Percentiles rank a stretch among this genome's conserved stretches.
Evolutionary conservation across 2,329 filamentous ascomycete species (phyloP).

Genomic region (Paraphaeosphaeria minitans): DNA sequence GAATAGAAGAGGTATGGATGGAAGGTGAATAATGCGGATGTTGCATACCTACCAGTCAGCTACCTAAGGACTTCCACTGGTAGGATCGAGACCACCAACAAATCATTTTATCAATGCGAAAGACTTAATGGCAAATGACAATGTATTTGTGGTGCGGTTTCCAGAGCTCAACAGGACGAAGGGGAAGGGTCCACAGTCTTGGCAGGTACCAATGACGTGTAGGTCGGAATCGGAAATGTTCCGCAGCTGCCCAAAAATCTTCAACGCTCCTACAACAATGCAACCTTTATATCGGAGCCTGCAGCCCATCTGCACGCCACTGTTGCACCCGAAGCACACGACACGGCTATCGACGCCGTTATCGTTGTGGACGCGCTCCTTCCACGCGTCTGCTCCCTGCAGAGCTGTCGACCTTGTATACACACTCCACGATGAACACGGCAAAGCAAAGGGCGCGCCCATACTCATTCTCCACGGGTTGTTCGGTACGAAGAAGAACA

Average conservation of each 20-base stretch:
- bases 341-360: conserved; percentile 13
- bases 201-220: conserved; percentile 10
- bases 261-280: conserved; percentile 21
- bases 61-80: not conserved
- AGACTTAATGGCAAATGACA: not conserved
- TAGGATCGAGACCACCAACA: not conserved
- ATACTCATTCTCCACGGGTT: conserved; percentile 91
- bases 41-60: not conserved
- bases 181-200: not conserved
- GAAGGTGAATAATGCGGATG: not conserved
- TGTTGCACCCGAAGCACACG: conserved; percentile 20
- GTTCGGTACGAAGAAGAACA: conserved; percentile 95
- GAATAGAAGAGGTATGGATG: not conserved
- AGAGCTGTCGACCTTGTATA: conserved; percentile 41
- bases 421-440: conserved; percentile 42
- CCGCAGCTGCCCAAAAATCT: conserved; percentile 16
- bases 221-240: conserved; percentile 17
- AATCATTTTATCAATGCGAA: not conserved
- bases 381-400: conserved; percentile 32
- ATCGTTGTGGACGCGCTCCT: conserved; percentile 32
- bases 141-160: not conserved
- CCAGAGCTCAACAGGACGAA: not conserved
- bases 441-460: conserved; percentile 57
- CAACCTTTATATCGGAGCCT: conserved; percentile 20
- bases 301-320: conserved; percentile 18